Evolutionary conservation across 2,329 filamentous ascomycete genomes (phyloP).

Genomic region (Bipolaris victoriae): DNA sequence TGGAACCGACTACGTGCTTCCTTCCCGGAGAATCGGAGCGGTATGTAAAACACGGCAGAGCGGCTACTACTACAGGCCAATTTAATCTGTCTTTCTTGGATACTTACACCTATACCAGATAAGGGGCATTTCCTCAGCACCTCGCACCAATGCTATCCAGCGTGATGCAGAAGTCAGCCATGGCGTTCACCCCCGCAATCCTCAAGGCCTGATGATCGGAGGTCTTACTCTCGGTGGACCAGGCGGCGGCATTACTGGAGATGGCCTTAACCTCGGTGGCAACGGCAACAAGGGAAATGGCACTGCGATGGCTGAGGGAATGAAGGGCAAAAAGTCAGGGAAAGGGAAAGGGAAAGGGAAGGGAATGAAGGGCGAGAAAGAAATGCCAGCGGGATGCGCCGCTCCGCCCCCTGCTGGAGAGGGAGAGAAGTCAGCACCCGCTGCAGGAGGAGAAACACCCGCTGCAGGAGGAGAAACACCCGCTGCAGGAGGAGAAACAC

Average conservation of each 20-base stretch:
- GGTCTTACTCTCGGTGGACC: slow-evolving; percentile 41
- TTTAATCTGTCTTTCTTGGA: not conserved
- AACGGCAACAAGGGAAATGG: slow-evolving; percentile 16
- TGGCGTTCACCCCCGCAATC: slow-evolving; percentile 7
- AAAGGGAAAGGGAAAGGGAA: not conserved
- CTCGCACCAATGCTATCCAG: slow-evolving; percentile 21
- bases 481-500: too few species aligned
- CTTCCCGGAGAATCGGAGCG: slow-evolving; percentile 23
- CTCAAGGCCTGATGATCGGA: slow-evolving; percentile 33
- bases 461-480: too few species aligned
- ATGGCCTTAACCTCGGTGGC: slow-evolving; percentile 31
- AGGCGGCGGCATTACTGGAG: slow-evolving; percentile 35
- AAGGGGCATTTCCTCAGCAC: slow-evolving; percentile 17
- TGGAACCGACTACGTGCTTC: slow-evolving; percentile 1
- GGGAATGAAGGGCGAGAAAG: not conserved
- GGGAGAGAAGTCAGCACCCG: not conserved
- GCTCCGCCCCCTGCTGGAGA: not conserved
- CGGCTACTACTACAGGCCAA: not conserved
- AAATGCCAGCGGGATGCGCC: not conserved
- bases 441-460: too few species aligned
- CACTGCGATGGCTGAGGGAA: slow-evolving; percentile 1
- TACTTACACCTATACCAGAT: slow-evolving; percentile 13
- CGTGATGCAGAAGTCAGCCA: slow-evolving; percentile 8
- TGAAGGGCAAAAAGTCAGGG: not conserved
- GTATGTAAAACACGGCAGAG: slow-evolving; percentile 22